Conservation (phyloP, 1,284 basidiomycete species). For the Testicularia cyperi region DNA sequence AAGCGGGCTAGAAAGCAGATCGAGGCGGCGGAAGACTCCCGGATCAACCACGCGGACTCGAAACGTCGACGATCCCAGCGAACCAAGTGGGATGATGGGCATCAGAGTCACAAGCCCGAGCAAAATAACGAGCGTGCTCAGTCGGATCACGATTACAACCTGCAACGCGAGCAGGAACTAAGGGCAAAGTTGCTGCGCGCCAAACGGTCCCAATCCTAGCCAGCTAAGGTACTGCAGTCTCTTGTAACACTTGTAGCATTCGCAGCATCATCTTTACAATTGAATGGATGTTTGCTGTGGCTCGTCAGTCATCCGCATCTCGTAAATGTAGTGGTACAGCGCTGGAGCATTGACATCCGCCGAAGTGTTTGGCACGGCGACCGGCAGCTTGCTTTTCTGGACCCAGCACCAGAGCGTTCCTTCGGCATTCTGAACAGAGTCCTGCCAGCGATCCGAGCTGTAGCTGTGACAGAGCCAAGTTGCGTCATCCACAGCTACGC, state of each 20-base stretch:
- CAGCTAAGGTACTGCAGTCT: too few relatives aligned
- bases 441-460: slow-evolving; percentile 19
- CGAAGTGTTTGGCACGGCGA: background rate
- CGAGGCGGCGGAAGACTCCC: too few relatives aligned
- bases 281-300: background rate
- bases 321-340: slow-evolving; percentile 22
- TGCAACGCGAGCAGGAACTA: slow-evolving; percentile 11
- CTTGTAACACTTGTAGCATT: too few relatives aligned
- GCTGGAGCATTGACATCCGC: slow-evolving; percentile 11
- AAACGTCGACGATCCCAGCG: too few relatives aligned
- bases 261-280: too few relatives aligned
- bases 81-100: too few relatives aligned
- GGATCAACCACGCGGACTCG: too few relatives aligned
- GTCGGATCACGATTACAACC: too few relatives aligned
- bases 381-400: slow-evolving; percentile 1
- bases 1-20: slow-evolving; percentile 2
- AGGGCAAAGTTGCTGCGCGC: slow-evolving; percentile 15
- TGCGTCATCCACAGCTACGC: background rate
- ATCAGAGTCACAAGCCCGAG: too few relatives aligned
- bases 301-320: too few relatives aligned
- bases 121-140: background rate
- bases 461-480: slow-evolving; percentile 30
- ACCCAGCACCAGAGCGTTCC: slow-evolving; percentile 6
- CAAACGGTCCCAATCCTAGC: slow-evolving; percentile 1
- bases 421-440: background rate